Percentiles rank a stretch among this genome's conserved stretches.
These are phyloP conservation scores for Trametes meyenii DNA, from an alignment of 768 basidiomycete genomes.

Conservation along the genomic window DNA sequence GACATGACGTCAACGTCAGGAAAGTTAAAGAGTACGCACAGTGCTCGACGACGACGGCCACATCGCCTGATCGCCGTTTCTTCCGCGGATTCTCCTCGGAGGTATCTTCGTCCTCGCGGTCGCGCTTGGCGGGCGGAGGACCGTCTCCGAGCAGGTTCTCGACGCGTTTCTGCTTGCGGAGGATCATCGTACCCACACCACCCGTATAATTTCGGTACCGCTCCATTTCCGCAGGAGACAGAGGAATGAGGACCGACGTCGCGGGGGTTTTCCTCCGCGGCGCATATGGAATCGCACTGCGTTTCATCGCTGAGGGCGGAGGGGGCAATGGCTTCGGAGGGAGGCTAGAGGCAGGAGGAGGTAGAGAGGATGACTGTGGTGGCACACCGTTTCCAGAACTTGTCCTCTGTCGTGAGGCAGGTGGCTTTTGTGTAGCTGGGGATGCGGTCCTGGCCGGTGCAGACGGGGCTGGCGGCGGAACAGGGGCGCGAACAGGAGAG, in stretches of 20 bases:
- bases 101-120: conserved; percentile 39
- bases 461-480: conserved; percentile 11
- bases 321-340: conserved; percentile 25
- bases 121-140: conserved; percentile 45
- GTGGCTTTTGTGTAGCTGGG: conserved; percentile 7
- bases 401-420: conserved; percentile 2
- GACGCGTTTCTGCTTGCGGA: conserved; percentile 33
- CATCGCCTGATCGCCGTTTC: conserved; percentile 57
- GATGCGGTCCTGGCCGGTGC: conserved; percentile 15
- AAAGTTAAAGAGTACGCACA: conserved; percentile 52
- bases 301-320: conserved; percentile 20
- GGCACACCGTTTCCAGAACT: conserved; percentile 5
- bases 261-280: conserved; percentile 68
- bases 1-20: conserved; percentile 16
- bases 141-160: conserved; percentile 23
- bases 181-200: conserved; percentile 56
- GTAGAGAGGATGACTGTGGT: conserved; percentile 11
- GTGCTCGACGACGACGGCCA: conserved; percentile 73
- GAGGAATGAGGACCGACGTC: conserved; percentile 61
- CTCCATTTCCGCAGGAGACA: conserved; percentile 64
- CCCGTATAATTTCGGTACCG: conserved; percentile 54
- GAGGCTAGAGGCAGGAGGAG: conserved; percentile 23
- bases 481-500: conserved; percentile 6
- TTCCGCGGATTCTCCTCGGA: conserved; percentile 44
- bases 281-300: conserved; percentile 56